phyloP scores from a whole-genome alignment of 163 green algal genomes.

The Scenedesmus sp. region DNA sequence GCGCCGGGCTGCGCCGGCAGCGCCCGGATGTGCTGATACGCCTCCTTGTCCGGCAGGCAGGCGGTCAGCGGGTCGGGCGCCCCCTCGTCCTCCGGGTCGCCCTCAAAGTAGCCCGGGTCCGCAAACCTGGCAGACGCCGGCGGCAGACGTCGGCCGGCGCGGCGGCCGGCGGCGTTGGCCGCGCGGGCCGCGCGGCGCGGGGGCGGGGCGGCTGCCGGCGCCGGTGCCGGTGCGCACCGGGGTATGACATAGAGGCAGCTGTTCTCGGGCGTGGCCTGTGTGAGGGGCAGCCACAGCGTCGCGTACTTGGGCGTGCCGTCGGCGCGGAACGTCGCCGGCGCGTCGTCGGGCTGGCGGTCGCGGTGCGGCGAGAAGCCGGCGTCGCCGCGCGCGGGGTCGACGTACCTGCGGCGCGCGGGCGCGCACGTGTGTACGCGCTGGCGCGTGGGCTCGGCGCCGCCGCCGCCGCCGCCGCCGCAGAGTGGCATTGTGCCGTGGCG shows the following conservation, averaged over 20 bases:
- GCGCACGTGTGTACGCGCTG: too few species aligned
- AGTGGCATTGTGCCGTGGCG: not conserved
- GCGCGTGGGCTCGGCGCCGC: not conserved
- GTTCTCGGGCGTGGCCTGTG: slow-evolving; percentile 65
- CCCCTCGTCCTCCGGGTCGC: slow-evolving; percentile 59
- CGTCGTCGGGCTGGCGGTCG: slow-evolving; percentile 70
- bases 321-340: slow-evolving; percentile 60
- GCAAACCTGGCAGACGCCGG: slow-evolving; percentile 46
- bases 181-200: not conserved
- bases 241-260: slow-evolving; percentile 74
- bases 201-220: not conserved
- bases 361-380: slow-evolving; percentile 72
- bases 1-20: slow-evolving; percentile 53
- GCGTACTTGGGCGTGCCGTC: slow-evolving; percentile 57
- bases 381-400: slow-evolving; percentile 52
- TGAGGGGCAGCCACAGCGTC: slow-evolving; percentile 49
- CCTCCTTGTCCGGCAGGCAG: slow-evolving; percentile 62
- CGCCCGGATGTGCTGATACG: slow-evolving; percentile 67
- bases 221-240: slow-evolving; percentile 8
- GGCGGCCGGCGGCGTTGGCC: not conserved
- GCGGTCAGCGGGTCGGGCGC: slow-evolving; percentile 56
- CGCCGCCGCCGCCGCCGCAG: too few species aligned
- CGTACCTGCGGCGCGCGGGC: slow-evolving; percentile 42
- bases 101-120: slow-evolving; percentile 59
- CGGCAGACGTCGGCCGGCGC: not conserved